A percentile compares a stretch with the other conserved stretches of the same genome.
phyloP scores from a whole-genome alignment of 441 rosid species.

The Populus hybrid region DNA sequence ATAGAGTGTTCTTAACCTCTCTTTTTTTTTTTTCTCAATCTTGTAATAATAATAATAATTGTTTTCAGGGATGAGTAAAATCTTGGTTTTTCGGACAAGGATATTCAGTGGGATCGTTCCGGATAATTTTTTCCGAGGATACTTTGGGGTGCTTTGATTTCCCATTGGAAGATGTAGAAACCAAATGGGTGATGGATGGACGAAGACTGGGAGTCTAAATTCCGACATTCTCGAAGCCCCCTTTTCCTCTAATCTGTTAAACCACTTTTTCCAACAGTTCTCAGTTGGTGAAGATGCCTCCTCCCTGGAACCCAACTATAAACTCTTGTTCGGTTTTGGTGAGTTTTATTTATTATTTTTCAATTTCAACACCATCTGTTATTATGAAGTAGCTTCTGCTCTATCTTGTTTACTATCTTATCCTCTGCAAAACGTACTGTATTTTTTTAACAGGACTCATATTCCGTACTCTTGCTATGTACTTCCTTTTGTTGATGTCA shows the following conservation, averaged over 20 bases:
- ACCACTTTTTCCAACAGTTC: constrained; percentile 34
- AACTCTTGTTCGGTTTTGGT: constrained; percentile 20
- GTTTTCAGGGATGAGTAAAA: constrained; percentile 22
- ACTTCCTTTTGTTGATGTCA: not conserved
- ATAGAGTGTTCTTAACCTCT: not conserved
- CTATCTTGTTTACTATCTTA: not conserved
- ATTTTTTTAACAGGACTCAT: not conserved
- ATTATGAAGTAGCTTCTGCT: not conserved
- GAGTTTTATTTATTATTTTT: constrained; percentile 16
- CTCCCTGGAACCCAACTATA: constrained; percentile 11
- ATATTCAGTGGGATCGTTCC: constrained; percentile 41
- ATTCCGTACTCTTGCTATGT: not conserved
- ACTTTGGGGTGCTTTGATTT: constrained; percentile 45
- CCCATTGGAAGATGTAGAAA: constrained; percentile 58
- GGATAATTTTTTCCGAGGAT: constrained; percentile 66
- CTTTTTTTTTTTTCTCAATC: not conserved
- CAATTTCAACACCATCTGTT: not conserved
- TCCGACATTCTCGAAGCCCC: constrained; percentile 55
- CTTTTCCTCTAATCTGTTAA: constrained; percentile 48
- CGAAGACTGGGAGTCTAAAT: constrained; percentile 44
- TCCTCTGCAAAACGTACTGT: not conserved
- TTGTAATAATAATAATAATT: too few relatives aligned
- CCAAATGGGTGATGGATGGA: constrained; percentile 21
- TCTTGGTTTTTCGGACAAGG: constrained; percentile 56
- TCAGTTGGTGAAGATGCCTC: constrained; percentile 20